Evolutionary conservation across 768 basidiomycete species (phyloP).

Genomic region (Cyclocybe cylindracea): DNA sequence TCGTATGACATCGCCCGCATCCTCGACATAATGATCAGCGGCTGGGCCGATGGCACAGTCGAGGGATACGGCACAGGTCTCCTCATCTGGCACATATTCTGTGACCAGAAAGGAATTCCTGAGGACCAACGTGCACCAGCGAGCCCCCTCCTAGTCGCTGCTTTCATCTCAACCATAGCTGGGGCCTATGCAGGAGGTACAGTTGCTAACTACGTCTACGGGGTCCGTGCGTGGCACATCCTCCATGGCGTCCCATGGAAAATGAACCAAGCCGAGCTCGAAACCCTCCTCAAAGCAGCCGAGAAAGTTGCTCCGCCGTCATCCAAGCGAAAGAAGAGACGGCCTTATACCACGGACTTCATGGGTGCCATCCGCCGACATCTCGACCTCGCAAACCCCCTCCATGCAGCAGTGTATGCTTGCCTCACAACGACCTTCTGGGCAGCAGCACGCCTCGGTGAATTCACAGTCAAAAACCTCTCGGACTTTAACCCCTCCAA

Average conservation of each 20-base stretch:
- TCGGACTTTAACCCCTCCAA: too few relatives aligned
- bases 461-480: too few relatives aligned
- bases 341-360: conserved; percentile 27
- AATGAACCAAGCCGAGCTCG: conserved; percentile 13
- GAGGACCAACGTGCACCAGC: not conserved
- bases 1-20: not conserved
- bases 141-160: not conserved
- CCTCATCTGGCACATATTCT: not conserved
- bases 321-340: conserved; percentile 25
- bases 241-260: not conserved
- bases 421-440: conserved; percentile 17
- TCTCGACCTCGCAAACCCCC: conserved; percentile 23
- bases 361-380: conserved; percentile 12
- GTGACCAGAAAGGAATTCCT: not conserved
- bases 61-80: not conserved
- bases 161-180: not conserved
- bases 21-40: not conserved
- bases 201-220: not conserved
- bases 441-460: too few relatives aligned
- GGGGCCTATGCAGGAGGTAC: conserved; percentile 2
- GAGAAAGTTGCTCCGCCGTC: conserved; percentile 23
- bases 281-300: conserved; percentile 29
- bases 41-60: not conserved
- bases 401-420: conserved; percentile 32
- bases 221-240: conserved; percentile 5